Evolutionary conservation across 1,139 yeast genomes (phyloP), one percentile per base, ranked within the genome.

Genomic region (Kodamaea alishanica): DNA sequence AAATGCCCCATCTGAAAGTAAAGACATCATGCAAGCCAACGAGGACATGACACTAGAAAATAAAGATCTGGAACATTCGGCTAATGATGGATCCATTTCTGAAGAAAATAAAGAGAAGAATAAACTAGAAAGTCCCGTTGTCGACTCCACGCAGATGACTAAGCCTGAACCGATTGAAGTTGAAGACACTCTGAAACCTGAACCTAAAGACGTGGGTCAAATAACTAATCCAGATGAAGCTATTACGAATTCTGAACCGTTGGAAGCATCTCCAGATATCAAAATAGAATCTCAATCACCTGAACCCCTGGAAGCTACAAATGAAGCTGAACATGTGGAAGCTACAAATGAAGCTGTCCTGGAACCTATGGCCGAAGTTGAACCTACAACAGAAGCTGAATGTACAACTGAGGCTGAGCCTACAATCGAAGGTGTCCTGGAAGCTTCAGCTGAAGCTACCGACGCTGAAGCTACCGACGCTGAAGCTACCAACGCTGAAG

Each of bases 31-130:
- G 23, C 20, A 28, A 35, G 33, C 32, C 34, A 41, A 38, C 52
- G 50, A 34, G 53, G 51, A 44, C 51, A 52, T 51, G 49, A 29
- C 40, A 53, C 2, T 22, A 22, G 24, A 15, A 15, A 15, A 15
- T n/a, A n/a, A n/a, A n/a, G n/a, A n/a, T 15, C 20, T 15, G 20
- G 33, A 23, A 24, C 10, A 6, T 23, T 31, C 33, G 10, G 24
- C 33, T 10, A 46, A 54, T 32, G 65, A 61, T 29, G 76, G 69
- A 42, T 59, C 67, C 31, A 63, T 58, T 43, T 42, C 66, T 42
- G 61, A 58, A 40, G 63, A 64, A 43, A 58, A 59, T 40, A 78
- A 73, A 48, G 70, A 63, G 10, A 22, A 12, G 3, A 28, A 32
- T 15, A 3, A 15, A 15, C 20, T 4, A 15, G 20, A 15, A n/a